phyloP scores from a whole-genome alignment of 345 rosid genomes.

The Rhizophora apiculata region DNA sequence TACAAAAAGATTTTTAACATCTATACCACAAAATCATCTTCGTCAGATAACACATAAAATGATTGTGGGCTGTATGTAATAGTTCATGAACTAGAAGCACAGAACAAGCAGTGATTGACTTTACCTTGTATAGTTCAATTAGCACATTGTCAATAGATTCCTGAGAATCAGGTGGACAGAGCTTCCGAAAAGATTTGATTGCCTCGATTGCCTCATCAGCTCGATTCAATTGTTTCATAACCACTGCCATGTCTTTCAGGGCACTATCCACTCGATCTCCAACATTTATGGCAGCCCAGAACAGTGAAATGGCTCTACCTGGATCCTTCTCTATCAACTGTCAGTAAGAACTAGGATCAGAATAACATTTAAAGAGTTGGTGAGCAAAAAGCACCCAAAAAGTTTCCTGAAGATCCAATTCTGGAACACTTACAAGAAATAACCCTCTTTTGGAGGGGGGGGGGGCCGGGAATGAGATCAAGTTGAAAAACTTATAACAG shows the following conservation, averaged over 20 bases:
- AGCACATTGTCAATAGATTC: slow-evolving; percentile 72
- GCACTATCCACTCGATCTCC: slow-evolving; percentile 79
- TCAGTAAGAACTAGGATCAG: background rate
- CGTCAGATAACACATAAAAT: background rate
- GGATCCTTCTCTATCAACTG: slow-evolving; percentile 71
- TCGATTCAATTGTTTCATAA: slow-evolving; percentile 65
- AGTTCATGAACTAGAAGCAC: background rate
- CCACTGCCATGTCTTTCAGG: slow-evolving; percentile 77
- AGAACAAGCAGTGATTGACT: background rate
- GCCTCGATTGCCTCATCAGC: slow-evolving; percentile 78
- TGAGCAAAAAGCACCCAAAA: background rate
- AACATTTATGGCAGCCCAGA: slow-evolving; percentile 78
- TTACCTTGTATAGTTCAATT: slow-evolving; percentile 71
- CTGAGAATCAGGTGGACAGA: slow-evolving; percentile 64
- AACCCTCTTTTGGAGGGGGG: background rate
- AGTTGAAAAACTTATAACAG: background rate
- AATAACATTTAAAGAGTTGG: background rate
- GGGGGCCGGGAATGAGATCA: background rate
- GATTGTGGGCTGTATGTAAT: background rate
- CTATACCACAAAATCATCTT: no score
- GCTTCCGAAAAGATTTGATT: slow-evolving; percentile 69
- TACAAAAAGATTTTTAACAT: no score
- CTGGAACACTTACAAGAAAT: background rate
- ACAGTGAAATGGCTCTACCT: slow-evolving; percentile 52
- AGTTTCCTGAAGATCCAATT: background rate